A percentile compares a stretch with the other conserved stretches of the same genome.
Evolutionary conservation across 2,329 filamentous ascomycete genomes (phyloP).

Genomic region (Trichoderma hamatum): DNA sequence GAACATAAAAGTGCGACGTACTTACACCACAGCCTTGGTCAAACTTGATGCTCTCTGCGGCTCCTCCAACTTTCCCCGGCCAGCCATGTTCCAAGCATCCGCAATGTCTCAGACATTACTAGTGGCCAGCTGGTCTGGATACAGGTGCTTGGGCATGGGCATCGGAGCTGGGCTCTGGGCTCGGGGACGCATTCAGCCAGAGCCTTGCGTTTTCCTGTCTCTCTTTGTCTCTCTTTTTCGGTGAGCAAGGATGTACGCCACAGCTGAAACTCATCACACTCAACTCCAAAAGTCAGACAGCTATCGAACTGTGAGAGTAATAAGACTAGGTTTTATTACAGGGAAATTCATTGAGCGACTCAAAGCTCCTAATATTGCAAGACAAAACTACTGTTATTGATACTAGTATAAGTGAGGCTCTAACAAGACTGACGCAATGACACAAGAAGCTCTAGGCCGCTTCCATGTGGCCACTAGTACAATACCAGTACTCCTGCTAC

Average conservation of each 20-base stretch:
- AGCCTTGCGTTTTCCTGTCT: background rate
- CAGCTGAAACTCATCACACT: background rate
- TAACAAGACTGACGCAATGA: background rate
- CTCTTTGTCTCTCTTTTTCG: background rate
- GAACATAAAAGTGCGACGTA: background rate
- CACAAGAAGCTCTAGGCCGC: background rate
- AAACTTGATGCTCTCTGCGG: background rate
- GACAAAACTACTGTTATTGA: background rate
- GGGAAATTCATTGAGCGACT: background rate
- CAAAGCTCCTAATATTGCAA: too few species aligned
- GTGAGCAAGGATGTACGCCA: conserved; percentile 15
- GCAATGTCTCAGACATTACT: background rate
- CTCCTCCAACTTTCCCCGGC: background rate
- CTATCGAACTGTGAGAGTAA: background rate
- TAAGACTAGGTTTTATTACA: background rate
- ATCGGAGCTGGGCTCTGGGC: background rate
- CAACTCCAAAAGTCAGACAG: background rate
- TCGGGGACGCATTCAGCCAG: background rate
- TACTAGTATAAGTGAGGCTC: background rate
- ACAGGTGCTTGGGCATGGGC: background rate
- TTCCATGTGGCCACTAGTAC: background rate
- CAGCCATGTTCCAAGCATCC: background rate
- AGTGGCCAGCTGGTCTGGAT: background rate
- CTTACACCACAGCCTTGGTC: background rate
- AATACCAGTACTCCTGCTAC: background rate